These are phyloP conservation scores for Emiliania huxleyi DNA, from an alignment of 78 protist genomes.

Conservation along the genomic window DNA sequence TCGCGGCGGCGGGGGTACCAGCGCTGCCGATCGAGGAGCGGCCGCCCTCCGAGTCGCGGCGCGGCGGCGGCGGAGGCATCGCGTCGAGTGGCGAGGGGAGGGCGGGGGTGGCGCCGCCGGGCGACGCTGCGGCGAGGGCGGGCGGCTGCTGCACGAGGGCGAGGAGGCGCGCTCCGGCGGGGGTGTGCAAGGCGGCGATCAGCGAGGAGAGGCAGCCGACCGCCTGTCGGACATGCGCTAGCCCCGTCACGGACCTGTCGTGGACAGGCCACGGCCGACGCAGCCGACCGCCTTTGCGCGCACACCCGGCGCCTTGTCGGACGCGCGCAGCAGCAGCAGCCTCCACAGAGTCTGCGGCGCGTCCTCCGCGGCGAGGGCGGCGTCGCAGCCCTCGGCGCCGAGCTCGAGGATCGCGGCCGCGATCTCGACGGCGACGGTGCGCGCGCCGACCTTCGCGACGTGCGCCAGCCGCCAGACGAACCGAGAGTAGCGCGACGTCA, in stretches of 20 bases:
- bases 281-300: constrained; percentile 2
- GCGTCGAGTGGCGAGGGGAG: background rate
- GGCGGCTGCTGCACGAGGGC: background rate
- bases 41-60: too few relatives aligned
- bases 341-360: background rate
- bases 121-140: background rate
- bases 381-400: background rate
- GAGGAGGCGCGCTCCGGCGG: background rate
- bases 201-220: background rate
- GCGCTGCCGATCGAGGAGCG: too few relatives aligned
- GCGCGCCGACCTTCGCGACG: background rate
- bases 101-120: background rate
- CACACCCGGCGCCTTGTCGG: background rate
- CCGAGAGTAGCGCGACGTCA: background rate
- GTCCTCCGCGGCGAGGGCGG: background rate
- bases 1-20: too few relatives aligned
- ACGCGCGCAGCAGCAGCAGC: background rate
- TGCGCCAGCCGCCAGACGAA: background rate
- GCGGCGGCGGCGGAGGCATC: too few relatives aligned
- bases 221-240: too few relatives aligned
- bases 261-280: too few relatives aligned
- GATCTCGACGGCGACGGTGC: background rate
- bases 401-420: background rate
- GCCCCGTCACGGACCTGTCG: too few relatives aligned
- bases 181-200: background rate